phyloP scores from a whole-genome alignment of 139 green algal genomes.

The Asterochloris erici region DNA sequence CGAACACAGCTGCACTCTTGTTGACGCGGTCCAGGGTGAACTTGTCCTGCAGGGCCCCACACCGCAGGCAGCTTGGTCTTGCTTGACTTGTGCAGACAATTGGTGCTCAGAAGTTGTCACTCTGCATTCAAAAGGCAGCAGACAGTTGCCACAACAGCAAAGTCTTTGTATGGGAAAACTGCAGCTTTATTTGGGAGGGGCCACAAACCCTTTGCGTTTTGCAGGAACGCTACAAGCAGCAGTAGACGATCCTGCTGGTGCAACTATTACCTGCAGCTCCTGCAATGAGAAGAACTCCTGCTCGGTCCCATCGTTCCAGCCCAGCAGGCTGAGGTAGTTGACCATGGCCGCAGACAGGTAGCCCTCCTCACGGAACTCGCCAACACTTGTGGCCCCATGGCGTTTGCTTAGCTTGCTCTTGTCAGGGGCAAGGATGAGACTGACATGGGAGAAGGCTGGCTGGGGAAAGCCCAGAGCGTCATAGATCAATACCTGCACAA shows the following conservation, averaged over 20 bases:
- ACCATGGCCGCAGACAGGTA: slow-evolving; percentile 93
- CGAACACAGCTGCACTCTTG: slow-evolving; percentile 94
- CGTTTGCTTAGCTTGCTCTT: slow-evolving; percentile 97
- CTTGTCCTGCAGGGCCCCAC: slow-evolving; percentile 12
- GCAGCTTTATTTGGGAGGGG: background rate
- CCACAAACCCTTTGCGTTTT: background rate
- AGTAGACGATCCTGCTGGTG: background rate
- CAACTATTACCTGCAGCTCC: slow-evolving; percentile 45
- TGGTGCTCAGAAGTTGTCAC: background rate
- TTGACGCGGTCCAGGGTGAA: slow-evolving; percentile 94
- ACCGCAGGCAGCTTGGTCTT: background rate
- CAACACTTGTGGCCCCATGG: slow-evolving; percentile 95
- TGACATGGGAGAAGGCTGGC: slow-evolving; percentile 91
- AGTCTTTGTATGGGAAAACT: background rate
- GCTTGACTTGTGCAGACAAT: background rate
- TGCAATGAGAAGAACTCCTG: slow-evolving; percentile 49
- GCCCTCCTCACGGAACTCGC: slow-evolving; percentile 90
- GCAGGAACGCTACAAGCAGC: background rate
- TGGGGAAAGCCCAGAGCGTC: slow-evolving; percentile 82
- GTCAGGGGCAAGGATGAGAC: slow-evolving; percentile 97
- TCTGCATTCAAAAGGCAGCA: background rate
- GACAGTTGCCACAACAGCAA: background rate
- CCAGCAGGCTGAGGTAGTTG: slow-evolving; percentile 95
- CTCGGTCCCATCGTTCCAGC: slow-evolving; percentile 99
- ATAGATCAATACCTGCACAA: slow-evolving; percentile 86